Percentiles rank a stretch among this genome's conserved stretches.
These are phyloP conservation scores for Acanthamoeba sp. DNA, from an alignment of 208 protist genomes.

Conservation along the genomic window DNA sequence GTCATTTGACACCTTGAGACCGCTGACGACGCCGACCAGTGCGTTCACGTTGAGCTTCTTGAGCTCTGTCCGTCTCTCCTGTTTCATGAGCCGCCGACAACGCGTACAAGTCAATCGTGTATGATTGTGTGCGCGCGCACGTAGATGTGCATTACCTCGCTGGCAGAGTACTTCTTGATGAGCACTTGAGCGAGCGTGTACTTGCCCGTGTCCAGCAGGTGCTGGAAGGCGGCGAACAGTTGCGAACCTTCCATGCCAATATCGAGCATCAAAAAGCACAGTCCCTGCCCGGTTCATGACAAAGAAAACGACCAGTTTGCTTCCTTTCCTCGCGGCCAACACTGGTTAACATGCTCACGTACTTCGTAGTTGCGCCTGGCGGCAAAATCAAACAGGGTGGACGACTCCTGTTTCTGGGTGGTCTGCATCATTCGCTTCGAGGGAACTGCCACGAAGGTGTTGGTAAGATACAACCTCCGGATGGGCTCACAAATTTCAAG, in stretches of 20 bases:
- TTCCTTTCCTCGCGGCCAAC: no score
- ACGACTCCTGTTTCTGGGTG: neutral
- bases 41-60: neutral
- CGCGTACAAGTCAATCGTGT: no score
- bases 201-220: neutral
- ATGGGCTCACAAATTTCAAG: neutral
- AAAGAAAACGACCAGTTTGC: no score
- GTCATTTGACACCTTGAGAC: neutral
- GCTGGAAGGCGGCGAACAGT: slow-evolving; percentile 1
- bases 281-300: neutral
- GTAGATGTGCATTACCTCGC: neutral
- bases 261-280: slow-evolving; percentile 17
- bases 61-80: neutral
- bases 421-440: neutral
- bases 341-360: no score
- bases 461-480: no score
- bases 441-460: neutral
- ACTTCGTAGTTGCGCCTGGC: neutral
- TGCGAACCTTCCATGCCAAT: slow-evolving; percentile 21
- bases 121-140: neutral
- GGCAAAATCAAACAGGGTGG: slow-evolving; percentile 18
- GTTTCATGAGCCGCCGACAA: neutral
- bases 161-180: slow-evolving; percentile 32
- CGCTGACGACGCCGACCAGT: neutral
- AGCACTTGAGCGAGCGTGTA: slow-evolving; percentile 31